These are phyloP conservation scores for Musa acuminata DNA, from an alignment of 176 grass and related monocot species.

Conservation along the genomic window DNA sequence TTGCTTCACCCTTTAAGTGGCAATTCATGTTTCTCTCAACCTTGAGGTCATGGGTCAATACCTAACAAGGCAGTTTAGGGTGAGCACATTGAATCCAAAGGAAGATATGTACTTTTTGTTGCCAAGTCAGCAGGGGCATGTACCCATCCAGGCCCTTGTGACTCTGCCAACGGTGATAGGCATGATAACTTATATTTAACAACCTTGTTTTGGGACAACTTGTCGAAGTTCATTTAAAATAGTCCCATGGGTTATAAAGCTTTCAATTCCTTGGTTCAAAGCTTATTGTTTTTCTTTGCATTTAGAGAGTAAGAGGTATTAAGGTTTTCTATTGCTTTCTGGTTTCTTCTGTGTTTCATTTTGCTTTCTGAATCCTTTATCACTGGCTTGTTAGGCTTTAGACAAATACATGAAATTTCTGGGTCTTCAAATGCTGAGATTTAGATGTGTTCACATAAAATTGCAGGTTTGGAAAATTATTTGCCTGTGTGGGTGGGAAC, in stretches of 20 bases:
- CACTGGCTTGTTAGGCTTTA: neutral
- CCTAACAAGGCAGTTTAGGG: no score
- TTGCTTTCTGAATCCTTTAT: neutral
- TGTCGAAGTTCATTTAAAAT: no score
- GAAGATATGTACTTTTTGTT: no score
- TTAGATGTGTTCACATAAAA: neutral
- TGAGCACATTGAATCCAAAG: no score
- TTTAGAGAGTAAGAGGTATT: neutral
- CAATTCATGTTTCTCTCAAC: neutral
- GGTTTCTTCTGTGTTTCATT: neutral
- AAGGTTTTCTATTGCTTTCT: neutral
- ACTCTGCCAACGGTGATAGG: neutral
- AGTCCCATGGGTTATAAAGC: neutral
- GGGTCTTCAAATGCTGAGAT: neutral
- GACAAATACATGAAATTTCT: neutral
- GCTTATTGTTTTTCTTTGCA: neutral
- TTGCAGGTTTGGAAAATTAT: slow-evolving; percentile 69
- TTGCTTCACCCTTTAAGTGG: no score
- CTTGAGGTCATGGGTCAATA: neutral
- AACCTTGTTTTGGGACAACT: no score
- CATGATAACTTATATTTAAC: neutral
- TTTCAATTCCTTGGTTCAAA: neutral
- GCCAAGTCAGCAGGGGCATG: no score
- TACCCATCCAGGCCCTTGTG: no score
- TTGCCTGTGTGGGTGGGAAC: slow-evolving; percentile 90